A percentile compares a stretch with the other conserved stretches of the same genome.
Conservation (phyloP, 352 stramenopile genomes). For the Pythium myriotylum region DNA sequence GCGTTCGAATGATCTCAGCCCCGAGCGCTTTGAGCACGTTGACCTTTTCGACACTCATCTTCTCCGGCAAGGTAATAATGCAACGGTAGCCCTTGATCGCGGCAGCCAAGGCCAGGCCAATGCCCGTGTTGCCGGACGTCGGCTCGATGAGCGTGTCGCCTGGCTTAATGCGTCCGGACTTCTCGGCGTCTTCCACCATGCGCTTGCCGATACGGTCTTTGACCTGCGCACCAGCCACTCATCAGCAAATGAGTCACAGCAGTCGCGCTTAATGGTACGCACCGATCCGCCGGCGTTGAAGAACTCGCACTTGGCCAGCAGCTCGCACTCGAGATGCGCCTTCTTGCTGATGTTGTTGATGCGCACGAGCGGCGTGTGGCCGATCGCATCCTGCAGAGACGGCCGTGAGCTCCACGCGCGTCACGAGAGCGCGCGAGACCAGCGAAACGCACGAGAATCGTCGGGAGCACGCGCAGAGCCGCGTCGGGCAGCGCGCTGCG, state of each 20-base stretch:
- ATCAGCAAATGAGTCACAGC: no score
- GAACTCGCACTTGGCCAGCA: slow-evolving; percentile 96
- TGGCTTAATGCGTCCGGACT: slow-evolving; percentile 88
- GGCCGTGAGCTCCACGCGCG: not conserved
- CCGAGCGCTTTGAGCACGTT: slow-evolving; percentile 95
- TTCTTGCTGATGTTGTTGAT: slow-evolving; percentile 90
- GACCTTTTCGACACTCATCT: slow-evolving; percentile 97
- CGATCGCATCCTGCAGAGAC: slow-evolving; percentile 57
- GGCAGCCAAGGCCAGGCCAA: slow-evolving; percentile 95
- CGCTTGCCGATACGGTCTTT: slow-evolving; percentile 91
- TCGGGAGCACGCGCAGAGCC: slow-evolving; percentile 55
- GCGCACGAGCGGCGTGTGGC: slow-evolving; percentile 94
- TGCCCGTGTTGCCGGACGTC: slow-evolving; percentile 98
- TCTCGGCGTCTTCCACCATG: slow-evolving; percentile 94
- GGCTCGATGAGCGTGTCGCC: slow-evolving; percentile 97
- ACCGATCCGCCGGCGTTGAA: slow-evolving; percentile 93
- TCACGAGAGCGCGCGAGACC: no score
- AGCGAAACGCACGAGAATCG: slow-evolving; percentile 49
- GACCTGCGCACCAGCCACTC: slow-evolving; percentile 31
- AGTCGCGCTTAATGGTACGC: slow-evolving; percentile 1
- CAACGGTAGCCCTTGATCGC: slow-evolving; percentile 95
- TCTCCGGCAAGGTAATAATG: slow-evolving; percentile 92
- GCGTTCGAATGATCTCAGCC: slow-evolving; percentile 95
- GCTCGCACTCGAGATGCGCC: slow-evolving; percentile 84
- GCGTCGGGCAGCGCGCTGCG: slow-evolving; percentile 35